These are phyloP conservation scores for Tylopilus sp. DNA, from an alignment of 768 basidiomycete species.

Conservation along the genomic window DNA sequence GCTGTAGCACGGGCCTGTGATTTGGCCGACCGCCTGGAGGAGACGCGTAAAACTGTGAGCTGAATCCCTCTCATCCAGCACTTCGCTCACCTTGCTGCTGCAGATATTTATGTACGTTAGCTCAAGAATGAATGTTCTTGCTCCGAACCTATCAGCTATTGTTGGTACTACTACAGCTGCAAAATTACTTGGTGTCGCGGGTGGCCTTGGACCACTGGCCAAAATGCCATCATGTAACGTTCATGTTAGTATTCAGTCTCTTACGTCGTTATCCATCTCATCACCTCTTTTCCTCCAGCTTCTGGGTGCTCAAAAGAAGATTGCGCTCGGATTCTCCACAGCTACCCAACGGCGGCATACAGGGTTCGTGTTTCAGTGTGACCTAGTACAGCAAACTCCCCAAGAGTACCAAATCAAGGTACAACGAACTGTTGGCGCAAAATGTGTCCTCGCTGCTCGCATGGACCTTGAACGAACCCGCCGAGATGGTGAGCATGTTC, in stretches of 20 bases:
- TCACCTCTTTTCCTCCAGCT: conserved; percentile 50
- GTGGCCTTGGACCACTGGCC: conserved; percentile 83
- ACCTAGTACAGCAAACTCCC: conserved; percentile 80
- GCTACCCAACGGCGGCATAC: conserved; percentile 87
- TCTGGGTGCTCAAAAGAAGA: conserved; percentile 90
- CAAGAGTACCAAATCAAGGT: conserved; percentile 88
- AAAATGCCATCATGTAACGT: conserved; percentile 97
- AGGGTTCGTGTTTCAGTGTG: conserved; percentile 95
- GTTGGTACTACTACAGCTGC: conserved; percentile 99
- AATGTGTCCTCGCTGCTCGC: conserved; percentile 82
- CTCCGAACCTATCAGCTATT: conserved; percentile 97
- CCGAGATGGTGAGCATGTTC: conserved; percentile 62
- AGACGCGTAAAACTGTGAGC: conserved; percentile 79
- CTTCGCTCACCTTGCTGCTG: conserved; percentile 1
- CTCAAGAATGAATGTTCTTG: conserved; percentile 97
- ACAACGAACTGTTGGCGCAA: conserved; percentile 92
- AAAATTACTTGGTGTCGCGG: conserved; percentile 95
- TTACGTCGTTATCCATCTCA: neutral
- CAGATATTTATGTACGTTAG: conserved; percentile 99
- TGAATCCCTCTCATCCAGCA: neutral
- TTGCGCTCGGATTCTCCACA: conserved; percentile 89
- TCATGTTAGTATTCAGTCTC: conserved; percentile 54
- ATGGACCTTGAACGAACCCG: conserved; percentile 89
- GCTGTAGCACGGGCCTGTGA: conserved; percentile 85
- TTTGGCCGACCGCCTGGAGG: conserved; percentile 84